Conservation (phyloP, 139 green algal genomes). For the Spirogloea muscicola region DNA sequence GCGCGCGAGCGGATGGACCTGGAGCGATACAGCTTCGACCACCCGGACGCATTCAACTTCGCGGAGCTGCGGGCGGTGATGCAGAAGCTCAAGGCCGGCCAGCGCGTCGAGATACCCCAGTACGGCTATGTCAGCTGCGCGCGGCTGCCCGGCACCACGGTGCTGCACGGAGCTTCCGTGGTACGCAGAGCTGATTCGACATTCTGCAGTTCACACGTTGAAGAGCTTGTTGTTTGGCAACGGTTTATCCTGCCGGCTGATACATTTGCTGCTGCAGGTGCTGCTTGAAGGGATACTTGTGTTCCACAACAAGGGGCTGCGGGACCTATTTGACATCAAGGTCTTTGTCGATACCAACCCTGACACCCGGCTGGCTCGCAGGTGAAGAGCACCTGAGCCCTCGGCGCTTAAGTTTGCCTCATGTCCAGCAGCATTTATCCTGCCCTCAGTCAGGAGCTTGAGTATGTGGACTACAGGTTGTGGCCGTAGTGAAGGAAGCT, state of each 20-base stretch:
- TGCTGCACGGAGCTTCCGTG: slow-evolving; percentile 69
- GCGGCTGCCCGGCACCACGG: slow-evolving; percentile 53
- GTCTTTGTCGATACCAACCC: slow-evolving; percentile 71
- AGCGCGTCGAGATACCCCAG: slow-evolving; percentile 67
- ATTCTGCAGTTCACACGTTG: too few relatives aligned
- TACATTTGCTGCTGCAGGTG: slow-evolving; percentile 13
- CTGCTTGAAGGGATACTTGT: slow-evolving; percentile 96
- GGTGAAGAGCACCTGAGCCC: slow-evolving; percentile 24
- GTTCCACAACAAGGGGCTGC: slow-evolving; percentile 73
- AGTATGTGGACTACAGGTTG: too few relatives aligned
- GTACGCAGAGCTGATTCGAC: slow-evolving; percentile 50
- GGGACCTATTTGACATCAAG: slow-evolving; percentile 86
- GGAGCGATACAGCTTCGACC: slow-evolving; percentile 89
- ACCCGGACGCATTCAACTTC: slow-evolving; percentile 79
- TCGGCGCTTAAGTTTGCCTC: too few relatives aligned
- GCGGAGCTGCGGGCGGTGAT: slow-evolving; percentile 54
- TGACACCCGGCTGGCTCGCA: slow-evolving; percentile 81
- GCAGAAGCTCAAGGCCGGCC: slow-evolving; percentile 19
- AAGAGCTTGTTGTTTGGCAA: too few relatives aligned
- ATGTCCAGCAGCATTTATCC: too few relatives aligned
- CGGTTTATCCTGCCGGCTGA: too few relatives aligned
- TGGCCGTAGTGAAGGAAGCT: too few relatives aligned
- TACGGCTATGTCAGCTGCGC: slow-evolving; percentile 88
- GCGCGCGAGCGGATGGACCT: slow-evolving; percentile 61
- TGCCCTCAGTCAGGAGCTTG: too few relatives aligned